Conservation (phyloP, 176 grass and related monocot species). For the Themeda triandra region DNA sequence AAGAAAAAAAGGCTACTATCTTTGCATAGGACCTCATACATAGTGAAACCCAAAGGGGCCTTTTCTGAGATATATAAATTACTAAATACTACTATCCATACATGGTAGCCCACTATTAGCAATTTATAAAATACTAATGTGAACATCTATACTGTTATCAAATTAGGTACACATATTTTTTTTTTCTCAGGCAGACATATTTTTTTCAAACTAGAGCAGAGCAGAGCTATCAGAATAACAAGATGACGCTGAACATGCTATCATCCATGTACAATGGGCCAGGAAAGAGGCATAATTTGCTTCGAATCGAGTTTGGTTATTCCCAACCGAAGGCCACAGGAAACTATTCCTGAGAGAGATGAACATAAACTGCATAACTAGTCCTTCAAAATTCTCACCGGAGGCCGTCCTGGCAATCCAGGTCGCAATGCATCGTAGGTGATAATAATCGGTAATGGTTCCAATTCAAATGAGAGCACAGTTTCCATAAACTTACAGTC, state of each 20-base stretch:
- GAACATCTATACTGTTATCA: background rate
- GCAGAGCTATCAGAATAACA: background rate
- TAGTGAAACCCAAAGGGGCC: too few species aligned
- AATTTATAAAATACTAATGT: background rate
- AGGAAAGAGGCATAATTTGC: background rate
- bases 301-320: background rate
- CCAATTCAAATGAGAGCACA: background rate
- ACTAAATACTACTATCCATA: too few species aligned
- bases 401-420: too few species aligned
- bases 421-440: too few species aligned
- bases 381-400: too few species aligned
- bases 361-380: too few species aligned
- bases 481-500: background rate
- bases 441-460: too few species aligned
- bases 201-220: background rate
- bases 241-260: background rate
- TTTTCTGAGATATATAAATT: background rate
- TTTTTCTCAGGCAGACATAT: background rate
- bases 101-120: too few species aligned
- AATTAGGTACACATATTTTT: background rate
- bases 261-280: background rate
- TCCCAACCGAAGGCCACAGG: too few species aligned
- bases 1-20: background rate
- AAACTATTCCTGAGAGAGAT: too few species aligned
- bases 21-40: too few species aligned